Evolutionary conservation across 768 basidiomycete species (phyloP).

Genomic region (Psilocybe cubensis): DNA sequence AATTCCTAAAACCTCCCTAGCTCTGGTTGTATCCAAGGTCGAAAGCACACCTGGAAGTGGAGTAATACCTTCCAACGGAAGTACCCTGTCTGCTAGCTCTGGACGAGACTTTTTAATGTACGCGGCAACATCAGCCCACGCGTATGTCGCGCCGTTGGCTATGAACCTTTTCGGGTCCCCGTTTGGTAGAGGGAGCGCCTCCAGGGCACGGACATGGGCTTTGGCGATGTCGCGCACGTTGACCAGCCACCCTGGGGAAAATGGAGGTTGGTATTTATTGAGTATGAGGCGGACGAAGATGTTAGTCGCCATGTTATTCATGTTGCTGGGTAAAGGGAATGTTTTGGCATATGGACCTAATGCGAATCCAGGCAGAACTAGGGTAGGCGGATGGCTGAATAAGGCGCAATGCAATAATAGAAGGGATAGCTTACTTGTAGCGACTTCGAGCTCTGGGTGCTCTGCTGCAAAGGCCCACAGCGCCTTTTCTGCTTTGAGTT

Average conservation of each 20-base stretch:
- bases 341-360: conserved; percentile 38
- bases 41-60: conserved; percentile 27
- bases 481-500: conserved; percentile 43
- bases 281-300: conserved; percentile 30
- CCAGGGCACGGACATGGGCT: conserved; percentile 35
- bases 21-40: conserved; percentile 26
- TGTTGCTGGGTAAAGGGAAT: conserved; percentile 30
- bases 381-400: neutral
- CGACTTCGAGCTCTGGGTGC: conserved; percentile 41
- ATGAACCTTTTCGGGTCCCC: conserved; percentile 33
- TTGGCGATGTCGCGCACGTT: conserved; percentile 42
- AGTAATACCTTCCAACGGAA: conserved; percentile 18
- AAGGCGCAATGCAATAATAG: too few relatives aligned
- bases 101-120: conserved; percentile 23
- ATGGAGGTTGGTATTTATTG: conserved; percentile 23
- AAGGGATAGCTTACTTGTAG: conserved; percentile 40
- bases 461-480: conserved; percentile 44
- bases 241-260: conserved; percentile 29
- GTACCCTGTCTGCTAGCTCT: conserved; percentile 13
- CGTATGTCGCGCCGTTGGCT: conserved; percentile 28
- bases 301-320: conserved; percentile 31
- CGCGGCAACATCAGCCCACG: conserved; percentile 33
- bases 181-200: conserved; percentile 23
- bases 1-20: conserved; percentile 30
- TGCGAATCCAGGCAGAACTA: conserved; percentile 42